Base-by-base conservation (phyloP, 2,329 filamentous ascomycete genomes). In the Tolypocladium endophyticum region DNA sequence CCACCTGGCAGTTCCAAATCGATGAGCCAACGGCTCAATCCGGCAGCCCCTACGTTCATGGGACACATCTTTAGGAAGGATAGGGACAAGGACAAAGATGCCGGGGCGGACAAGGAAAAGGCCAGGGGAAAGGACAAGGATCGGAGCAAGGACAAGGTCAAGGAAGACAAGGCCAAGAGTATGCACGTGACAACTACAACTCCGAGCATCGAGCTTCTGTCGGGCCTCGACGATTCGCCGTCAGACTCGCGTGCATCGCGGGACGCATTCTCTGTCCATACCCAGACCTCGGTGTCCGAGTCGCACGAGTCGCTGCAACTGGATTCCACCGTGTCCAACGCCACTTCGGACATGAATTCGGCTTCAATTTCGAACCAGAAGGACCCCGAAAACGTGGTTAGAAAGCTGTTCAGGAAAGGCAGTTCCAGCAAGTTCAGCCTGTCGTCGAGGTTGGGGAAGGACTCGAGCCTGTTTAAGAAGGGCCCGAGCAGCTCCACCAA, bases 1-100 rank as follows among this genome's bases (percentile, higher is more conserved):
- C 90, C 88, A 2, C 75, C 76, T 5, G 71, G 70, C 8, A 64
- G 70, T 8, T 66, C 74, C 45, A 77, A 71, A 20, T 72, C 69
- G 71, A 81, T 67, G 77, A 87, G 69, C 72, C 86, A 72, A 75
- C 86, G 73, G 67, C 80, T 97, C 35, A 97, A 99, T 67, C 94
- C 94, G 9, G 84, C 90, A 8, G 94, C 93, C 0, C 92, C 92
- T 11, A 90, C 88, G 0, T 97, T 97, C 71, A 93, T 88, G 73
- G 87, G 82, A 12, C 82, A 86, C 43, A 84, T 94, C 61, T 83
- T 86, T 66, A 78, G 80, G 20, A 74, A 66, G 62, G 73, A 62
- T 71, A 72, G 74, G 66, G 72, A 76, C 38, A 72, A 67, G 47
- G 72, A 68, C 28, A 62, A 58, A 38, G 59, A 55, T 50, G 30